Evolutionary conservation across 2,329 filamentous ascomycete genomes (phyloP).

Genomic region (Colletotrichum spaethianum): DNA sequence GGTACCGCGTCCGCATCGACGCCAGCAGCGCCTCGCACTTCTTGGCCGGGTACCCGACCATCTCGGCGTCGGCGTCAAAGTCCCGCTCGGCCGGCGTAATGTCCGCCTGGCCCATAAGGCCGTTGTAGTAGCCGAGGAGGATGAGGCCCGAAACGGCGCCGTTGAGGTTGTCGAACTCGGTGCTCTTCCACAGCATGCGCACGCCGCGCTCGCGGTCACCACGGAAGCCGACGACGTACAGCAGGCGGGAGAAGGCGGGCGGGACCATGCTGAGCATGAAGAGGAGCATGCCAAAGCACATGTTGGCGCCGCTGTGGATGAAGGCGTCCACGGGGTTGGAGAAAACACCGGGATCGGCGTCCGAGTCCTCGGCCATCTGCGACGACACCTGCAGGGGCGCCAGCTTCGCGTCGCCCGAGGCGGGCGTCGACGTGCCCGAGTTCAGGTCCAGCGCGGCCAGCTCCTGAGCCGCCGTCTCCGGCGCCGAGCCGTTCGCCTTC

Average conservation of each 20-base stretch:
- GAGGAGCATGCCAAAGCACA: conserved; percentile 90
- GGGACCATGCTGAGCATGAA: conserved; percentile 94
- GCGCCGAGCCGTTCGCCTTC: conserved; percentile 49
- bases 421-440: conserved; percentile 32
- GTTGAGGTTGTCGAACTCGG: conserved; percentile 88
- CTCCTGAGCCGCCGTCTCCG: conserved; percentile 14
- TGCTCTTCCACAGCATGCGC: conserved; percentile 90
- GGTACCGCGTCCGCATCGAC: conserved; percentile 84
- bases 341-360: conserved; percentile 60
- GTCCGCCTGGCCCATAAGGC: conserved; percentile 87
- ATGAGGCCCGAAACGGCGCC: conserved; percentile 90
- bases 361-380: conserved; percentile 27
- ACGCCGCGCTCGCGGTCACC: conserved; percentile 89
- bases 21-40: conserved; percentile 77
- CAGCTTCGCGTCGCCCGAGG: conserved; percentile 24
- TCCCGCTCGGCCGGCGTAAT: conserved; percentile 79
- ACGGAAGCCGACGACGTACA: conserved; percentile 91
- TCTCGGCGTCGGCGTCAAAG: conserved; percentile 66
- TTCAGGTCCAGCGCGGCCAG: conserved; percentile 33
- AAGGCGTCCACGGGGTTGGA: conserved; percentile 87
- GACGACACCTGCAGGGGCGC: conserved; percentile 36
- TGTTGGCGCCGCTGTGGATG: conserved; percentile 88
- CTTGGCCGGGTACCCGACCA: conserved; percentile 80
- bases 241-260: conserved; percentile 87
- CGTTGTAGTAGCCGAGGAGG: conserved; percentile 90